A percentile compares a stretch with the other conserved stretches of the same genome.
phyloP scores from a whole-genome alignment of 2,329 filamentous ascomycete genomes.

The Calonectria honghensis region DNA sequence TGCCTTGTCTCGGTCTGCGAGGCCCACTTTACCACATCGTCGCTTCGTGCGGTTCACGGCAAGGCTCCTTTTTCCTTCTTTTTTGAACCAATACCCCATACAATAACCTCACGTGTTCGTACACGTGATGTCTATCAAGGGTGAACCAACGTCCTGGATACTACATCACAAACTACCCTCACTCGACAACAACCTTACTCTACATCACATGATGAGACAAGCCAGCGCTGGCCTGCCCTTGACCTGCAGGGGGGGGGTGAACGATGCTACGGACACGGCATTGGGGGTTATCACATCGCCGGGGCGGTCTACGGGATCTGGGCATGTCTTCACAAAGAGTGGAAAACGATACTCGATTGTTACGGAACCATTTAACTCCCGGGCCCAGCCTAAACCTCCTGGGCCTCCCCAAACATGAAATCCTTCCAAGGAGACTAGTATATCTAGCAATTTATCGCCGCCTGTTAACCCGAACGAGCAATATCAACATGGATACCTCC shows the following conservation, averaged over 20 bases:
- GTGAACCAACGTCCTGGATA: slow-evolving; percentile 46
- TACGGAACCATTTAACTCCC: slow-evolving; percentile 53
- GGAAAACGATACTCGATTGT: slow-evolving; percentile 51
- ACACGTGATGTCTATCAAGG: slow-evolving; percentile 49
- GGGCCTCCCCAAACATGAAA: slow-evolving; percentile 47
- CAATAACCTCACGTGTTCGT: slow-evolving; percentile 28
- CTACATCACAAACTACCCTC: slow-evolving; percentile 33
- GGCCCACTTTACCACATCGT: slow-evolving; percentile 23
- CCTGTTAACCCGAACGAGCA: slow-evolving; percentile 58
- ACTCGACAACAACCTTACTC: slow-evolving; percentile 43
- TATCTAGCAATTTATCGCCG: slow-evolving; percentile 42
- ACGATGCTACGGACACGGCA: slow-evolving; percentile 49
- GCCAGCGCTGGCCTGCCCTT: slow-evolving; percentile 39
- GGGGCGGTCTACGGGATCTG: slow-evolving; percentile 37
- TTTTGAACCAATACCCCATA: slow-evolving; percentile 18
- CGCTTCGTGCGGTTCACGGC: slow-evolving; percentile 25
- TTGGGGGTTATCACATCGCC: slow-evolving; percentile 54
- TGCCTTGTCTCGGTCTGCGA: slow-evolving; percentile 27
- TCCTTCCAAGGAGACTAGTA: slow-evolving; percentile 49
- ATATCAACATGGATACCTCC: slow-evolving; percentile 53
- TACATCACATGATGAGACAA: slow-evolving; percentile 50
- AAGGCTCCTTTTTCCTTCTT: not conserved
- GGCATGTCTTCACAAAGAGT: slow-evolving; percentile 40
- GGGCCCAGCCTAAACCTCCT: slow-evolving; percentile 47
- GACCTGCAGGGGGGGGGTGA: slow-evolving; percentile 47